Percentiles rank a stretch among this genome's conserved stretches.
phyloP scores from a whole-genome alignment of 306 rosid species.

The Rosa persica region DNA sequence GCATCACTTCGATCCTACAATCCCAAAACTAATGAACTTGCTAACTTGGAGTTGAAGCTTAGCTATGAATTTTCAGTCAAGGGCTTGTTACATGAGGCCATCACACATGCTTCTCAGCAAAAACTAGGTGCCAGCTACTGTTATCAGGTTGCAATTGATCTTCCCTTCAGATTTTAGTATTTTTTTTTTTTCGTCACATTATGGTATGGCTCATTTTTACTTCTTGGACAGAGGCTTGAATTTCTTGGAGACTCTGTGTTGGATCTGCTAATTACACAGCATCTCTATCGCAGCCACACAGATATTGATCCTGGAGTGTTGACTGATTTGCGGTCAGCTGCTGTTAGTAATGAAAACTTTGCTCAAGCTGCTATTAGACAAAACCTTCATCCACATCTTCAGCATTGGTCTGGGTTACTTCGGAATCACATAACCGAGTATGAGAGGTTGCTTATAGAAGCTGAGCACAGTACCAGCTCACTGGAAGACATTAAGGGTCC shows the following conservation, averaged over 20 bases:
- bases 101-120: conserved; percentile 63
- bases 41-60: conserved; percentile 63
- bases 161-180: conserved; percentile 4
- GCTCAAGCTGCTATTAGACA: conserved; percentile 74
- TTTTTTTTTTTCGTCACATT: background rate
- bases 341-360: conserved; percentile 81
- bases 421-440: conserved; percentile 61
- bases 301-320: conserved; percentile 73
- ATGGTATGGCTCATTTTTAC: conserved; percentile 1
- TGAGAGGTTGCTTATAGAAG: conserved; percentile 45
- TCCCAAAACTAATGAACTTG: conserved; percentile 56
- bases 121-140: conserved; percentile 61
- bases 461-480: conserved; percentile 23
- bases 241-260: conserved; percentile 91
- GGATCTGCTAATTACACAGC: conserved; percentile 80
- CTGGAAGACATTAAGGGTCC: conserved; percentile 57
- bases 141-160: conserved; percentile 60
- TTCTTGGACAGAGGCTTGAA: conserved; percentile 76
- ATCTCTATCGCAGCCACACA: conserved; percentile 54
- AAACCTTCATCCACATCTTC: conserved; percentile 66
- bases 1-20: conserved; percentile 60
- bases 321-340: conserved; percentile 90
- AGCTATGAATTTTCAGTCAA: conserved; percentile 61
- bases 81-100: conserved; percentile 78
- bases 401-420: conserved; percentile 65